phyloP scores from a whole-genome alignment of 768 basidiomycete species.

The Lyophyllum atratum region DNA sequence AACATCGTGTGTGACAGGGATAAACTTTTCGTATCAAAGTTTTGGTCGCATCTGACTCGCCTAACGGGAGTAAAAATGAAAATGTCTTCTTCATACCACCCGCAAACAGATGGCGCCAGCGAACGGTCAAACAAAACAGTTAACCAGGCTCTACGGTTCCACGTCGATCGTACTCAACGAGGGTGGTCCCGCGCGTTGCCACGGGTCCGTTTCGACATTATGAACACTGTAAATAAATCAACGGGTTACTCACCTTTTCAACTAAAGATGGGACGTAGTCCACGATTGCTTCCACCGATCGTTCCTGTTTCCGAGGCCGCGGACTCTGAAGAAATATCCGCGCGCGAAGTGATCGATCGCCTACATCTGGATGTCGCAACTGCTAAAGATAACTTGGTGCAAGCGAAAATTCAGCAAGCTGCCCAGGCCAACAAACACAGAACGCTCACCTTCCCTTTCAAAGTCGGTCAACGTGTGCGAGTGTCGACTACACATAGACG shows the following conservation, averaged over 20 bases:
- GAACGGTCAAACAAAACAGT: constrained; percentile 17
- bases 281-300: not conserved
- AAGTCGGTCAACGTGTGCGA: too few relatives aligned
- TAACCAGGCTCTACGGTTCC: constrained; percentile 30
- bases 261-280: constrained; percentile 6
- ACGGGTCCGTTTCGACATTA: constrained; percentile 26
- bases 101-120: too few relatives aligned
- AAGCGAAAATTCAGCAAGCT: too few relatives aligned
- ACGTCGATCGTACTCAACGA: constrained; percentile 23
- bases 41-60: constrained; percentile 26
- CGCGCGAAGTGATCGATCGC: too few relatives aligned
- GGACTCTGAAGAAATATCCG: too few relatives aligned
- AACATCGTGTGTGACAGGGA: constrained; percentile 24
- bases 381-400: too few relatives aligned
- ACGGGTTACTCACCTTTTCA: constrained; percentile 32
- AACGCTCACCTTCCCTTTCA: too few relatives aligned
- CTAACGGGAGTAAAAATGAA: constrained; percentile 25
- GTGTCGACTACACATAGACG: not conserved
- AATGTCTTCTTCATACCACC: too few relatives aligned
- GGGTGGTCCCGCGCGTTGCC: constrained; percentile 30
- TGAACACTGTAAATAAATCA: constrained; percentile 28
- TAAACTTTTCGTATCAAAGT: constrained; percentile 17
- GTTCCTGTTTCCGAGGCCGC: too few relatives aligned
- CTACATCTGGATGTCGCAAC: too few relatives aligned
- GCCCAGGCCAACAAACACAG: too few relatives aligned